These are phyloP conservation scores for Quercus agrifolia DNA, from an alignment of 306 rosid species.

Conservation along the genomic window DNA sequence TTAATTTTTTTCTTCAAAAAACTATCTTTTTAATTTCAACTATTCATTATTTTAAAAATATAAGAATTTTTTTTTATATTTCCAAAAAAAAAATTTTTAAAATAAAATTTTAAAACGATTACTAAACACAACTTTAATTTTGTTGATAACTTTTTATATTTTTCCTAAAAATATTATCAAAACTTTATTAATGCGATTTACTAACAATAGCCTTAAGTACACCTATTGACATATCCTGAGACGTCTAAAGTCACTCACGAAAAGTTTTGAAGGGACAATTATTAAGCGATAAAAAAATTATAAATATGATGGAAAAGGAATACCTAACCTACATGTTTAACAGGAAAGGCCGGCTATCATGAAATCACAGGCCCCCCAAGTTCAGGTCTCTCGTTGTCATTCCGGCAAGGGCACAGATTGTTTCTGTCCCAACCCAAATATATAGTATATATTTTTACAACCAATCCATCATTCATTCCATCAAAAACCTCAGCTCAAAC, in stretches of 20 bases:
- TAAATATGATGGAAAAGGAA: background rate
- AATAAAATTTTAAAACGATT: rapidly evolving
- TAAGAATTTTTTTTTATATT: too few species aligned
- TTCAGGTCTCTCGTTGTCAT: slow-evolving; percentile 25
- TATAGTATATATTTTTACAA: background rate
- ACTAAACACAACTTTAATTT: background rate
- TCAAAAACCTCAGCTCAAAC: slow-evolving; percentile 23
- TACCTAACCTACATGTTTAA: slow-evolving; percentile 21
- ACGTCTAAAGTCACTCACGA: too few species aligned
- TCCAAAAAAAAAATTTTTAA: too few species aligned
- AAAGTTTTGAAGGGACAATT: background rate
- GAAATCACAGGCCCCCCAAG: slow-evolving; percentile 5
- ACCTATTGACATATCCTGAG: too few species aligned
- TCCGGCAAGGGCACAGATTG: slow-evolving; percentile 20
- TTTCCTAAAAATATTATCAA: rapidly evolving
- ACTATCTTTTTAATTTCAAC: too few species aligned
- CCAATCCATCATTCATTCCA: slow-evolving; percentile 28
- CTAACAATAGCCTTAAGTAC: rapidly evolving
- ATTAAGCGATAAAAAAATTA: background rate
- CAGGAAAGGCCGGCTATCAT: slow-evolving; percentile 38
- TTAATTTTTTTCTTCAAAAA: too few species aligned
- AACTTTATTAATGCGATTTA: too few species aligned
- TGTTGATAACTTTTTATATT: too few species aligned
- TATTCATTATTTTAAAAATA: too few species aligned
- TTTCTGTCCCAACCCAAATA: slow-evolving; percentile 11